Evolutionary conservation across 129 eudicot genomes (phyloP).

Genomic region (Flaveria robusta): DNA sequence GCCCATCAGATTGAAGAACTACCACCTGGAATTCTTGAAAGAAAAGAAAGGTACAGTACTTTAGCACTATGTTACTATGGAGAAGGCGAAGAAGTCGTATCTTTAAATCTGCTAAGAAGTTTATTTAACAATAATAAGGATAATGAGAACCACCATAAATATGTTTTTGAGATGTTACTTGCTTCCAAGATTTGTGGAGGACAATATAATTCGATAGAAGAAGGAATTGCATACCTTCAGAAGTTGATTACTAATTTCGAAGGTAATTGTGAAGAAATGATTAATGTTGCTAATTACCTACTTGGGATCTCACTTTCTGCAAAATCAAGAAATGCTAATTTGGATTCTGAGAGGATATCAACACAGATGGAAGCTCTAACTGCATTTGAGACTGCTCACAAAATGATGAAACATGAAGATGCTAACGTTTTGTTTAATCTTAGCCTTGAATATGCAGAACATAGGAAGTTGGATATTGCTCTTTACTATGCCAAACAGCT

Average conservation of each 20-base stretch:
- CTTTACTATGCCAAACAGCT: slow-evolving; percentile 73
- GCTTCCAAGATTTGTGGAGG: slow-evolving; percentile 77
- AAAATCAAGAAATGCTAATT: slow-evolving; percentile 51
- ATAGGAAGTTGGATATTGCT: slow-evolving; percentile 80
- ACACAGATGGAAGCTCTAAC: slow-evolving; percentile 62
- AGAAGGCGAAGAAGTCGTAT: slow-evolving; percentile 59
- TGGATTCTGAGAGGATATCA: slow-evolving; percentile 59
- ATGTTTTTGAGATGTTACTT: slow-evolving; percentile 52
- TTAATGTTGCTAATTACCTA: slow-evolving; percentile 44
- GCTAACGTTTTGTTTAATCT: slow-evolving; percentile 58
- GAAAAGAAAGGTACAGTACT: slow-evolving; percentile 53
- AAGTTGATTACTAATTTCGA: slow-evolving; percentile 27
- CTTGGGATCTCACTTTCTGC: slow-evolving; percentile 64
- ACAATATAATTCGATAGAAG: slow-evolving; percentile 41
- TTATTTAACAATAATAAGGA: slow-evolving; percentile 49
- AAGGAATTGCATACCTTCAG: slow-evolving; percentile 51
- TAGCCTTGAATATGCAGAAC: slow-evolving; percentile 79
- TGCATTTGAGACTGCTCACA: slow-evolving; percentile 50
- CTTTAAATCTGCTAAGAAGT: slow-evolving; percentile 67
- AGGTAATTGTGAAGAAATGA: slow-evolving; percentile 48
- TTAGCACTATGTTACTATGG: slow-evolving; percentile 74
- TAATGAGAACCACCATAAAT: slow-evolving; percentile 33
- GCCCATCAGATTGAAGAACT: slow-evolving; percentile 70
- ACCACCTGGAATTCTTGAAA: slow-evolving; percentile 61
- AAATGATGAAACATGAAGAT: slow-evolving; percentile 43